phyloP scores from a whole-genome alignment of 768 basidiomycete genomes.

The Sporobolomyces pararoseus region DNA sequence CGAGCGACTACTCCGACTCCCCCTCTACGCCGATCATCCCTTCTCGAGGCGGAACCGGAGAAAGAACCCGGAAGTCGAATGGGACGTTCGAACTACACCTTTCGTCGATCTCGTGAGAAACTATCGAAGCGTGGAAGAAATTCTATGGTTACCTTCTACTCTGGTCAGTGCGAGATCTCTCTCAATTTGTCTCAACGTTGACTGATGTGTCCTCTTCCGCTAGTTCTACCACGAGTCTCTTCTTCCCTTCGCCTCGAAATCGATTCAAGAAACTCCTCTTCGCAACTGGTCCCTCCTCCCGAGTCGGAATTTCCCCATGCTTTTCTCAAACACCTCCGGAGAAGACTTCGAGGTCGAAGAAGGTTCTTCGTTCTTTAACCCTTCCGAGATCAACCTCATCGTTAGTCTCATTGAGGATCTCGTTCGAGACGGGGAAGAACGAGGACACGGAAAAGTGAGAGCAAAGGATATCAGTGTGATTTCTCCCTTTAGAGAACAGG shows the following conservation, averaged over 20 bases:
- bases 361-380: constrained; percentile 49
- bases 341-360: constrained; percentile 50
- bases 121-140: constrained; percentile 49
- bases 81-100: constrained; percentile 26
- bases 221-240: constrained; percentile 50
- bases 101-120: constrained; percentile 45
- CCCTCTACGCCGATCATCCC: constrained; percentile 13
- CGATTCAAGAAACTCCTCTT: constrained; percentile 26
- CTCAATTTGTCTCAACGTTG: not conserved
- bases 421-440: not conserved
- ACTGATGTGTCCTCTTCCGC: not conserved
- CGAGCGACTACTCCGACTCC: constrained; percentile 45
- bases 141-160: constrained; percentile 49
- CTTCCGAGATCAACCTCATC: constrained; percentile 44
- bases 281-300: constrained; percentile 45
- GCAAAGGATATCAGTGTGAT: constrained; percentile 49
- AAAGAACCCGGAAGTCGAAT: not conserved
- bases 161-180: constrained; percentile 15
- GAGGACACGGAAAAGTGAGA: constrained; percentile 31
- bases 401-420: constrained; percentile 27
- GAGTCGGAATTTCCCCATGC: constrained; percentile 46
- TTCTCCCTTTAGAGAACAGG: constrained; percentile 51
- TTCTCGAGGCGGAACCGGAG: constrained; percentile 10
- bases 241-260: constrained; percentile 42
- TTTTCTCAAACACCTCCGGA: constrained; percentile 45